A percentile compares a stretch with the other conserved stretches of the same genome.
Conservation (phyloP, 352 stramenopile species). For the Phytophthora idaei region DNA sequence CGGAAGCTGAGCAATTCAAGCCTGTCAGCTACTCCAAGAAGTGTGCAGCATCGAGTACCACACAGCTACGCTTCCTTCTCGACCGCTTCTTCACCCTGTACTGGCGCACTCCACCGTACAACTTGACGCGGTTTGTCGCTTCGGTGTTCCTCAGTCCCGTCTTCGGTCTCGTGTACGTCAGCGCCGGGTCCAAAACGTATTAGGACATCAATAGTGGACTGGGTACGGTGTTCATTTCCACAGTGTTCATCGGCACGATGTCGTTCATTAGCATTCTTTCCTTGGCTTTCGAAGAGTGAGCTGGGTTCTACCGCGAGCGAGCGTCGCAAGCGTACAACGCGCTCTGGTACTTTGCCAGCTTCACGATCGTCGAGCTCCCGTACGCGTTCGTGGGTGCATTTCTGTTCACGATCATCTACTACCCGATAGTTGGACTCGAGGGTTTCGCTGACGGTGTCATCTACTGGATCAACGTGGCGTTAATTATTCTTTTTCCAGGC, state of each 20-base stretch:
- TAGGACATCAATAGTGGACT: conserved; percentile 19
- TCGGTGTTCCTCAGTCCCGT: too few relatives aligned
- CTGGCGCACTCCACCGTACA: too few relatives aligned
- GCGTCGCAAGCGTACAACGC: conserved; percentile 82
- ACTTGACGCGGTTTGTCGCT: too few relatives aligned
- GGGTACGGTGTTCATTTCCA: conserved; percentile 86
- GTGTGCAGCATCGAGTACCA: too few relatives aligned
- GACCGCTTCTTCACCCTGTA: too few relatives aligned
- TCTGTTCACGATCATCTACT: conserved; percentile 41
- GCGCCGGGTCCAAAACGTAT: too few relatives aligned
- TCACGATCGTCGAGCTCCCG: conserved; percentile 34
- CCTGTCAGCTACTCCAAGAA: too few relatives aligned
- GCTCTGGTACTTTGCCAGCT: conserved; percentile 62
- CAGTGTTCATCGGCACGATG: conserved; percentile 84
- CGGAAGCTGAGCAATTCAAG: too few relatives aligned
- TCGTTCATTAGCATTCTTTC: conserved; percentile 79
- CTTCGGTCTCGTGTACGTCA: too few relatives aligned
- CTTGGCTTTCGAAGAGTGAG: conserved; percentile 84
- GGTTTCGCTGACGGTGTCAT: conserved; percentile 33
- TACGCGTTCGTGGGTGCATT: conserved; percentile 32
- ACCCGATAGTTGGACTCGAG: conserved; percentile 30
- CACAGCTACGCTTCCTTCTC: too few relatives aligned
- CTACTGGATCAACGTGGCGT: conserved; percentile 43
- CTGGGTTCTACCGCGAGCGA: conserved; percentile 63
- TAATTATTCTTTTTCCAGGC: conserved; percentile 47